Conservation (phyloP, 768 basidiomycete genomes). For the Hortiboletus campestris region DNA sequence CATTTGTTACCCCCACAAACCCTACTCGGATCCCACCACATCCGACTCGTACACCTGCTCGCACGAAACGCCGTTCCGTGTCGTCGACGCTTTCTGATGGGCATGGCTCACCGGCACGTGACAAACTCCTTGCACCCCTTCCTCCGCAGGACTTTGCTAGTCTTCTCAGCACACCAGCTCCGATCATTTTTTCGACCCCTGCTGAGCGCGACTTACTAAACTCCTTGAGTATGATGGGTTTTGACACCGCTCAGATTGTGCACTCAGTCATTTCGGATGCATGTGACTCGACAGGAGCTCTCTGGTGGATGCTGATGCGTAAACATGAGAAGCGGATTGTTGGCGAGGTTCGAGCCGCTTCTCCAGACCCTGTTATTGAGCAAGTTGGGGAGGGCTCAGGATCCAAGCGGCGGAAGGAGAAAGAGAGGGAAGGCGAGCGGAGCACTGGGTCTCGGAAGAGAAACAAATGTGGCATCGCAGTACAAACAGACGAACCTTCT, state of each 20-base stretch:
- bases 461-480: conserved; percentile 29
- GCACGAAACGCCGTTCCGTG: conserved; percentile 94
- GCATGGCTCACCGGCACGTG: conserved; percentile 47
- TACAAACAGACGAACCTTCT: conserved; percentile 46
- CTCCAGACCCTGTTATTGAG: conserved; percentile 19
- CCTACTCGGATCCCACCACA: conserved; percentile 47
- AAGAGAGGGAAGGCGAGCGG: conserved; percentile 28
- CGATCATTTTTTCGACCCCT: conserved; percentile 85
- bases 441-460: conserved; percentile 22
- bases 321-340: conserved; percentile 65
- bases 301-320: conserved; percentile 96
- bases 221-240: conserved; percentile 68
- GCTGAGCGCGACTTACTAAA: conserved; percentile 81
- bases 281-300: conserved; percentile 85
- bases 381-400: conserved; percentile 15
- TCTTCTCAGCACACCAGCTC: conserved; percentile 60
- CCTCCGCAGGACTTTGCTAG: conserved; percentile 57
- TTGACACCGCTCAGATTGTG: conserved; percentile 94
- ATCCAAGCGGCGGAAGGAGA: conserved; percentile 34
- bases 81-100: conserved; percentile 80
- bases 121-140: conserved; percentile 42
- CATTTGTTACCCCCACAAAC: conserved; percentile 25
- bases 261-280: conserved; percentile 91
- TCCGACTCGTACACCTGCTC: conserved; percentile 84
- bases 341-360: conserved; percentile 32